phyloP scores from a whole-genome alignment of 2,329 filamentous ascomycete genomes.

The Coniella vitis region DNA sequence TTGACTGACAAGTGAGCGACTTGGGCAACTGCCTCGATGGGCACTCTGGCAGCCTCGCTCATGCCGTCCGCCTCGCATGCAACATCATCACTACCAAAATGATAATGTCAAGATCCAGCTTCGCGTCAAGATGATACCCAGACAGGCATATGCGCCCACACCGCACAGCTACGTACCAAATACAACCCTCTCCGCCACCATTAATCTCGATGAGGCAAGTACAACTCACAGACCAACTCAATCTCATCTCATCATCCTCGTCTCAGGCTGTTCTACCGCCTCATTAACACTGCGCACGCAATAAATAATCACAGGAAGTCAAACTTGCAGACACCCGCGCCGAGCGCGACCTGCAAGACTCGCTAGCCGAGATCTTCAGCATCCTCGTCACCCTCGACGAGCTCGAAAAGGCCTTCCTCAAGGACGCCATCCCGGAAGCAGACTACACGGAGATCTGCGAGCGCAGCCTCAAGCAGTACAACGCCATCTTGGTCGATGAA shows the following conservation, averaged over 20 bases:
- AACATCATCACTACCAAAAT: background rate
- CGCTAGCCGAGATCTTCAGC: constrained; percentile 93
- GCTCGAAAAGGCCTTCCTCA: constrained; percentile 91
- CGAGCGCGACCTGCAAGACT: constrained; percentile 91
- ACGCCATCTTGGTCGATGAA: constrained; percentile 85
- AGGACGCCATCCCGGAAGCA: constrained; percentile 83
- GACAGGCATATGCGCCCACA: constrained; percentile 77
- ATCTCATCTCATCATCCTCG: no score
- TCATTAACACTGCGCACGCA: no score
- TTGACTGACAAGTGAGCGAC: no score
- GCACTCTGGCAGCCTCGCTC: no score
- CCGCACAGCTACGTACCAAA: constrained; percentile 90
- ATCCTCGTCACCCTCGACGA: constrained; percentile 95
- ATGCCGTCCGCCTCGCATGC: background rate
- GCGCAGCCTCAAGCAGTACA: constrained; percentile 91
- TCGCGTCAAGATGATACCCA: constrained; percentile 38
- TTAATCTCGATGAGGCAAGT: constrained; percentile 82
- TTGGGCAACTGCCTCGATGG: no score
- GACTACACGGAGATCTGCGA: constrained; percentile 98
- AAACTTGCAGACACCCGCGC: constrained; percentile 81
- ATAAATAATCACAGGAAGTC: no score
- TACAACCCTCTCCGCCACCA: constrained; percentile 73
- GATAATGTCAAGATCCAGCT: background rate
- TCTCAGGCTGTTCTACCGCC: no score
- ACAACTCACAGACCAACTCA: no score